A percentile compares a stretch with the other conserved stretches of the same genome.
These are phyloP conservation scores for Apium graveolens DNA, from an alignment of 129 eudicot species.

Conservation along the genomic window DNA sequence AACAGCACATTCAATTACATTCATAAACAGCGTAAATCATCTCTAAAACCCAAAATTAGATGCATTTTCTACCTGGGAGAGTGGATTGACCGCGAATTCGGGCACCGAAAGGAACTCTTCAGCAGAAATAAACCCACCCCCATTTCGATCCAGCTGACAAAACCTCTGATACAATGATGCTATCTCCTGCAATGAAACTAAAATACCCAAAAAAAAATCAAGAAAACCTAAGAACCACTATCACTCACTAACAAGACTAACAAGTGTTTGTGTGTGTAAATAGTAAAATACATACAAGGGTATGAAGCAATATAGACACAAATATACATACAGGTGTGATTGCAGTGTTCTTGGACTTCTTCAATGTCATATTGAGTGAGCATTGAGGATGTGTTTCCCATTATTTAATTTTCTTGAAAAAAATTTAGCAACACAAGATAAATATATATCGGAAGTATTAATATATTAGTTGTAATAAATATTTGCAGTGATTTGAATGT, in stretches of 20 bases:
- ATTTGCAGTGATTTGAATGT: background rate
- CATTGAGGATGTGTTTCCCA: conserved; percentile 83
- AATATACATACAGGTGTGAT: conserved; percentile 37
- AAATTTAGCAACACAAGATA: background rate
- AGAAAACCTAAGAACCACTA: too few relatives aligned
- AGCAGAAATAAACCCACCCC: conserved; percentile 75
- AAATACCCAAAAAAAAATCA: background rate
- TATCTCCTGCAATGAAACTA: conserved; percentile 91
- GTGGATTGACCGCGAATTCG: conserved; percentile 93
- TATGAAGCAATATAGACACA: background rate
- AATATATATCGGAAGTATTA: background rate
- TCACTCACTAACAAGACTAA: too few relatives aligned
- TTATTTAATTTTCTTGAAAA: background rate
- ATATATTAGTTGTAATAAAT: background rate
- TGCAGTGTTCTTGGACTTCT: conserved; percentile 79
- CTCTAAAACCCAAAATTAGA: background rate
- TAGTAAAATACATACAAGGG: too few relatives aligned
- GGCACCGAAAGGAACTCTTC: conserved; percentile 92
- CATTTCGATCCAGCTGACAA: conserved; percentile 85
- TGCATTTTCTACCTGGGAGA: conserved; percentile 56
- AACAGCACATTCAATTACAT: background rate
- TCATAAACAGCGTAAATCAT: background rate
- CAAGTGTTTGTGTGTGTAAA: too few relatives aligned
- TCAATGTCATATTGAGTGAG: conserved; percentile 81
- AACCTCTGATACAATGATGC: conserved; percentile 82